These are phyloP conservation scores for Candida tetrigidarum DNA, from an alignment of 1,139 yeast genomes.

Conservation along the genomic window DNA sequence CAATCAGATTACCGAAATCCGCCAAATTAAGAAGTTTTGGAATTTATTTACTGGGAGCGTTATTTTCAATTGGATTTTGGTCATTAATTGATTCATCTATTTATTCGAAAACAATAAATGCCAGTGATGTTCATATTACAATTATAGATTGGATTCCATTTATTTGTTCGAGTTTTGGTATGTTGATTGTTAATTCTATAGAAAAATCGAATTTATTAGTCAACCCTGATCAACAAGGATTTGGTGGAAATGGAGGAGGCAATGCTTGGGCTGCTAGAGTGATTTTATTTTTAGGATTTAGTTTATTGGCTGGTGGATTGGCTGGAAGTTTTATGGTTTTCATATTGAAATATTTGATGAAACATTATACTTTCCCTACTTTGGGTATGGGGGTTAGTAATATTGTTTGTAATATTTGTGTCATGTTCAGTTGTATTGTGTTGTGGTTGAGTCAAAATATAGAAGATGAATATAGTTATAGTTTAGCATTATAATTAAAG, in stretches of 20 bases:
- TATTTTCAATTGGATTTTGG: conserved; percentile 91
- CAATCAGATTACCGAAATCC: conserved; percentile 64
- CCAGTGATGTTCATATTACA: conserved; percentile 83
- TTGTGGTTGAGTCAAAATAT: conserved; percentile 94
- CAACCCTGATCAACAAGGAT: conserved; percentile 49
- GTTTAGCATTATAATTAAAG: conserved; percentile 65
- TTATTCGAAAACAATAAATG: conserved; percentile 83
- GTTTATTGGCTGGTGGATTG: conserved; percentile 90
- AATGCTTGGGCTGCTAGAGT: conserved; percentile 96
- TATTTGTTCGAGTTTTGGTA: conserved; percentile 85
- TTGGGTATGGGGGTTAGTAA: conserved; percentile 94
- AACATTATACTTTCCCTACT: conserved; percentile 82
- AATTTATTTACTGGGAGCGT: conserved; percentile 73
- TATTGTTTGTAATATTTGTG: conserved; percentile 75
- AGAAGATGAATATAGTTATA: conserved; percentile 94
- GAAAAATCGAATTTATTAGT: conserved; percentile 78
- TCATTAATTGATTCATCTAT: conserved; percentile 86
- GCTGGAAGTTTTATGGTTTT: conserved; percentile 92
- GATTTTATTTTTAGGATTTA: conserved; percentile 87
- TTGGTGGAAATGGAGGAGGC: conserved; percentile 49
- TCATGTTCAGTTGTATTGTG: conserved; percentile 85
- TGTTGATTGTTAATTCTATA: conserved; percentile 88
- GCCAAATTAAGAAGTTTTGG: conserved; percentile 75
- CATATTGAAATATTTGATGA: conserved; percentile 80
- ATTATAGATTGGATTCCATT: conserved; percentile 97